Percentiles rank a stretch among this genome's conserved stretches.
Conservation (phyloP, 1,139 yeast genomes). For the Kodamaea ohmeri region DNA sequence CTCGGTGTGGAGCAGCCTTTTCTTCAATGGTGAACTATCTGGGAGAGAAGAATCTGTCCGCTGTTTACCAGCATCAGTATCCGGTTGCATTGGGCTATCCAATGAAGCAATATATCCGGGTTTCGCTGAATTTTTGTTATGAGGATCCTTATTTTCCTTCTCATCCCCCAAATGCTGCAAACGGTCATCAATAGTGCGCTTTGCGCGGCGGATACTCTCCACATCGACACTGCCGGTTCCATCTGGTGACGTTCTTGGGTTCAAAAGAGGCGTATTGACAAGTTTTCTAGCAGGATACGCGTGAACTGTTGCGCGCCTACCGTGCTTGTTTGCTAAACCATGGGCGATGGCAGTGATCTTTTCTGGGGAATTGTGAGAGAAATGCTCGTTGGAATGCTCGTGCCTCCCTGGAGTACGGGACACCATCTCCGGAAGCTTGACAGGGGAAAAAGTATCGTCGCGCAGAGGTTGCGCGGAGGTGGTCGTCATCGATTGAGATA, state of each 20-base stretch:
- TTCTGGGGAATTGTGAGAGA: constrained; percentile 17
- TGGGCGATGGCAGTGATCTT: constrained; percentile 41
- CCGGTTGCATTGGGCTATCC: not conserved
- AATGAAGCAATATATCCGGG: not conserved
- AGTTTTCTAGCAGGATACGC: constrained; percentile 12
- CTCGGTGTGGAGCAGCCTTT: constrained; percentile 7
- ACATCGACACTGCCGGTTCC: constrained; percentile 12
- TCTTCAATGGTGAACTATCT: constrained; percentile 19
- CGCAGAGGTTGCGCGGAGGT: constrained; percentile 4
- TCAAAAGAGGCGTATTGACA: constrained; percentile 13
- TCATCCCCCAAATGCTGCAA: constrained; percentile 14
- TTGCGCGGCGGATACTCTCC: constrained; percentile 16
- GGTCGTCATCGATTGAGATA: not conserved
- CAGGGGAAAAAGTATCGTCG: constrained; percentile 18
- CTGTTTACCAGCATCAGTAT: not conserved
- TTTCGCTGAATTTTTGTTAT: not conserved
- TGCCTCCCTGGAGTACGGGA: constrained; percentile 9
- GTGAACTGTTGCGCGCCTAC: constrained; percentile 29
- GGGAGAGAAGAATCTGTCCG: constrained; percentile 6
- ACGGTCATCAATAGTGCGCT: constrained; percentile 12
- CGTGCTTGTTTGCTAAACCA: constrained; percentile 41
- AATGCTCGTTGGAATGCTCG: not conserved
- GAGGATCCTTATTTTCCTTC: constrained; percentile 19
- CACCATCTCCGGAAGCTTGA: constrained; percentile 16
- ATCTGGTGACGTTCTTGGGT: constrained; percentile 17